Evolutionary conservation across 208 protist species (phyloP).

Genomic region (Herpetomonas tarakana): DNA sequence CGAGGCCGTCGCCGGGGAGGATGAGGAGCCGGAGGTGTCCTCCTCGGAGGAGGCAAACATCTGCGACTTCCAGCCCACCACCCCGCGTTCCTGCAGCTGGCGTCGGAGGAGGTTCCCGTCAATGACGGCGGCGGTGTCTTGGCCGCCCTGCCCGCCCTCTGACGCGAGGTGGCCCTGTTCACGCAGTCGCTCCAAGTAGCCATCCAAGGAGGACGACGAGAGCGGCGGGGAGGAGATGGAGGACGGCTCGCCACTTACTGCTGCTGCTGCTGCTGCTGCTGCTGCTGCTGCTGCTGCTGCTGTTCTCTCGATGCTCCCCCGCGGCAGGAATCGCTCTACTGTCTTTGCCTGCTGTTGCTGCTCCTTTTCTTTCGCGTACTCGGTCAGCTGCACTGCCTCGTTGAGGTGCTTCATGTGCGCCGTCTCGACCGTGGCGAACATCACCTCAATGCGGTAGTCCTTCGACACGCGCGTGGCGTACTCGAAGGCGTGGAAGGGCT

Average conservation of each 20-base stretch:
- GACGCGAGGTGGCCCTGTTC: constrained; percentile 22
- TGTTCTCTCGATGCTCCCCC: neutral
- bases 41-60: constrained; percentile 4
- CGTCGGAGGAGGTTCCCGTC: constrained; percentile 69
- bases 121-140: constrained; percentile 6
- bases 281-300: neutral
- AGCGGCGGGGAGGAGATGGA: neutral
- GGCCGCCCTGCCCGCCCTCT: neutral
- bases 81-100: constrained; percentile 37
- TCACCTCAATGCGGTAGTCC: constrained; percentile 90
- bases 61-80: constrained; percentile 35
- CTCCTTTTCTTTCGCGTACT: constrained; percentile 50
- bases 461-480: constrained; percentile 86
- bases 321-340: neutral
- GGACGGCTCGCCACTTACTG: neutral
- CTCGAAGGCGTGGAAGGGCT: constrained; percentile 86
- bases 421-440: constrained; percentile 85
- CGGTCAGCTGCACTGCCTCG: constrained; percentile 72
- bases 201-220: constrained; percentile 21
- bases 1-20: neutral
- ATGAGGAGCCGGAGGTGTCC: neutral
- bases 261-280: neutral
- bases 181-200: constrained; percentile 54
- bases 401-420: constrained; percentile 53
- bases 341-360: constrained; percentile 2